phyloP scores from a whole-genome alignment of 1,139 yeast genomes.

The Cylindricascospora bacillispora region DNA sequence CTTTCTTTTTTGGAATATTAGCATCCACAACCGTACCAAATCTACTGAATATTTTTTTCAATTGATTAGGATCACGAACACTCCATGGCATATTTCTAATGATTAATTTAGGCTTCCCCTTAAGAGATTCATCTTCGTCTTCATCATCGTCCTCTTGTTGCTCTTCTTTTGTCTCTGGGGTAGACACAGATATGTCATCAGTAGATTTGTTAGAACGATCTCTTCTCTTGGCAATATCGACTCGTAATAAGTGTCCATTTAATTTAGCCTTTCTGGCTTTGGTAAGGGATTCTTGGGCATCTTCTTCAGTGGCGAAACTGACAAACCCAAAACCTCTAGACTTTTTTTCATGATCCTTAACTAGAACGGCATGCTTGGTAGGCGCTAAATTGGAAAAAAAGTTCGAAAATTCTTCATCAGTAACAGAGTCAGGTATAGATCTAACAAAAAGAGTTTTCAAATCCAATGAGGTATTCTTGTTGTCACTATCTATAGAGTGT shows the following conservation, averaged over 20 bases:
- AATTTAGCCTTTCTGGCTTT: slow-evolving; percentile 57
- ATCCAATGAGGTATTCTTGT: slow-evolving; percentile 20
- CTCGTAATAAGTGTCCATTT: slow-evolving; percentile 52
- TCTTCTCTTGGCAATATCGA: slow-evolving; percentile 87
- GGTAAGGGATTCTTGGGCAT: slow-evolving; percentile 62
- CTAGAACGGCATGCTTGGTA: slow-evolving; percentile 89
- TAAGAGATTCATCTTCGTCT: slow-evolving; percentile 34
- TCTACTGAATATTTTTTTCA: slow-evolving; percentile 57
- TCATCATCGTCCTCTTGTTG: slow-evolving; percentile 15
- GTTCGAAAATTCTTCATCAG: slow-evolving; percentile 67
- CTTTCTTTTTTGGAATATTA: slow-evolving; percentile 74
- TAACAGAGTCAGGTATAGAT: slow-evolving; percentile 67
- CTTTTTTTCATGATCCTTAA: slow-evolving; percentile 55
- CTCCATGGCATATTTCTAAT: slow-evolving; percentile 95
- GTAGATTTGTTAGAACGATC: slow-evolving; percentile 36
- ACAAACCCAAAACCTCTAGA: slow-evolving; percentile 96
- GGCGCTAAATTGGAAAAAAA: slow-evolving; percentile 89
- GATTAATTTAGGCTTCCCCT: slow-evolving; percentile 73
- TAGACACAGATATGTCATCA: slow-evolving; percentile 11
- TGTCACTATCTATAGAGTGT: slow-evolving; percentile 9
- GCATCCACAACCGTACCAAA: slow-evolving; percentile 87
- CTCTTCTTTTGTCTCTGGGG: slow-evolving; percentile 10
- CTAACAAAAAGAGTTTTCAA: slow-evolving; percentile 71
- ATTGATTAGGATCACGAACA: slow-evolving; percentile 59
- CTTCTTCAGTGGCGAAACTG: slow-evolving; percentile 75